phyloP scores from a whole-genome alignment of 441 rosid species.

The Gossypium gossypioides region DNA sequence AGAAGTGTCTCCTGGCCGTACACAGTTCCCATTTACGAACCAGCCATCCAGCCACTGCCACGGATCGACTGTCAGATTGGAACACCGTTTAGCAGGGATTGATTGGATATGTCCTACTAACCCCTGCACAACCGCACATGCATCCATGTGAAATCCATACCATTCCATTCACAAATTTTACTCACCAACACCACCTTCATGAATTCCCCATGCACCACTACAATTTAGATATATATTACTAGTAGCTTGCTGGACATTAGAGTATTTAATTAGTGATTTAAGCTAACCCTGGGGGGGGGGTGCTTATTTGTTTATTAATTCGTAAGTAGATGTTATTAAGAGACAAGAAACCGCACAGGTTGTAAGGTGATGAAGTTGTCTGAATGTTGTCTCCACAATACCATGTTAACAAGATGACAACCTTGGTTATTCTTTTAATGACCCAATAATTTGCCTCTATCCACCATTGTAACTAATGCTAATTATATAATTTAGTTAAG shows the following conservation, averaged over 20 bases:
- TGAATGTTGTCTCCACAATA: constrained; percentile 23
- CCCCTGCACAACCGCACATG: constrained; percentile 10
- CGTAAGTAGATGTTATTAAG: background rate
- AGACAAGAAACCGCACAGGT: constrained; percentile 25
- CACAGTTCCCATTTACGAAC: background rate
- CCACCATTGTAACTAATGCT: background rate
- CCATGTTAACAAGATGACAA: constrained; percentile 19
- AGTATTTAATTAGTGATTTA: background rate
- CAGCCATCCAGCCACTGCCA: background rate
- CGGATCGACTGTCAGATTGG: background rate
- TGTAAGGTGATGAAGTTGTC: constrained; percentile 23
- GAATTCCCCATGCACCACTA: background rate
- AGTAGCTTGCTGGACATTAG: background rate
- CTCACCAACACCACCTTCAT: background rate
- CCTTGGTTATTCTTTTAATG: constrained; percentile 14
- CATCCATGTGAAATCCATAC: constrained; percentile 10
- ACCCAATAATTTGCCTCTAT: constrained; percentile 15
- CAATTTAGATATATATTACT: background rate
- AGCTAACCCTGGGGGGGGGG: background rate
- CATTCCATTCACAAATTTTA: background rate
- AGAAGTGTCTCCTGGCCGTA: background rate
- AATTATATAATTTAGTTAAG: background rate
- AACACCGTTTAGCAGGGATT: background rate
- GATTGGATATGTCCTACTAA: constrained; percentile 4
- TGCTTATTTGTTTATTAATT: background rate